A percentile compares a stretch with the other conserved stretches of the same genome.
These are phyloP conservation scores for Spergularia bocconei DNA, from an alignment of 148 eudicot genomes.

Conservation along the genomic window DNA sequence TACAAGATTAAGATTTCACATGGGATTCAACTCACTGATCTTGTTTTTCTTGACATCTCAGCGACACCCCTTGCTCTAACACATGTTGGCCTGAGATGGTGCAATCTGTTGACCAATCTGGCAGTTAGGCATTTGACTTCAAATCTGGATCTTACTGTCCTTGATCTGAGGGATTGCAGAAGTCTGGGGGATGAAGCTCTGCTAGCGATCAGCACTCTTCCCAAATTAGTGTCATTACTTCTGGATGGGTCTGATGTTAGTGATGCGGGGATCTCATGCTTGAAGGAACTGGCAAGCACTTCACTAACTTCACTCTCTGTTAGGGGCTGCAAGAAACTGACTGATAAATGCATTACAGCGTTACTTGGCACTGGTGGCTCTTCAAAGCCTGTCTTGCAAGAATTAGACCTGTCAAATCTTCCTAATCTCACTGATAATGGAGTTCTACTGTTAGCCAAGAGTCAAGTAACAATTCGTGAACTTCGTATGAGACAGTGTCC, in stretches of 20 bases:
- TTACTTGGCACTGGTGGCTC: slow-evolving; percentile 46
- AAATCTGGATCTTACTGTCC: slow-evolving; percentile 61
- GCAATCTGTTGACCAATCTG: slow-evolving; percentile 75
- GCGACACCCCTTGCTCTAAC: slow-evolving; percentile 83
- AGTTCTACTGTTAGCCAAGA: slow-evolving; percentile 67
- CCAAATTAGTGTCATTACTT: slow-evolving; percentile 57
- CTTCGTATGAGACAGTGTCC: slow-evolving; percentile 94
- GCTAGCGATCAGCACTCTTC: slow-evolving; percentile 53
- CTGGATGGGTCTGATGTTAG: slow-evolving; percentile 81
- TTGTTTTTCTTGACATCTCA: slow-evolving; percentile 78
- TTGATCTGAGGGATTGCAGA: slow-evolving; percentile 90
- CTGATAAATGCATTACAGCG: slow-evolving; percentile 69
- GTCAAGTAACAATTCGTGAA: slow-evolving; percentile 58
- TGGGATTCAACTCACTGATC: slow-evolving; percentile 82
- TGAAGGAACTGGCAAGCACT: slow-evolving; percentile 44
- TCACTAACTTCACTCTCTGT: slow-evolving; percentile 64
- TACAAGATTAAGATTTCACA: slow-evolving; percentile 70
- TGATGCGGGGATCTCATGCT: slow-evolving; percentile 64
- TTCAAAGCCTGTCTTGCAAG: slow-evolving; percentile 54
- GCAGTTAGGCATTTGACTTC: slow-evolving; percentile 58
- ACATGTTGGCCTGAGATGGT: slow-evolving; percentile 88
- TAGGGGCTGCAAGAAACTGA: slow-evolving; percentile 91
- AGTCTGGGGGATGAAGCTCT: slow-evolving; percentile 86
- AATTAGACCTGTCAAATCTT: slow-evolving; percentile 83
- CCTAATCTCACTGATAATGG: slow-evolving; percentile 79